Conservation (phyloP, 2,329 filamentous ascomycete genomes). For the Fusarium sp. region DNA sequence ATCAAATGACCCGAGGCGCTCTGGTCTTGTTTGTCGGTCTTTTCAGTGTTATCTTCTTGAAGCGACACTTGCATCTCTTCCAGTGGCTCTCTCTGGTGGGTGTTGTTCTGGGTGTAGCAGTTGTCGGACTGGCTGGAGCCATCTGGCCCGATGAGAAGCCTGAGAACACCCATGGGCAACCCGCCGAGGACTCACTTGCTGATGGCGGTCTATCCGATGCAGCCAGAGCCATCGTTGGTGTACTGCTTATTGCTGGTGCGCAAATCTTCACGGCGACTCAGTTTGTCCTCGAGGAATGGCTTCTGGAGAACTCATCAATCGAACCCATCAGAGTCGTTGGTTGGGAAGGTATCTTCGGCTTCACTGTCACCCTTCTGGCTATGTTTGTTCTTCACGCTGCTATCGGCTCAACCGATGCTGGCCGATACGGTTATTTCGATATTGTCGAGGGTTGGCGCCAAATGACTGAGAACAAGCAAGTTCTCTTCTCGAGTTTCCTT, state of each 20-base stretch:
- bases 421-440: conserved; percentile 89
- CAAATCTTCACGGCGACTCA: conserved; percentile 98
- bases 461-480: conserved; percentile 78
- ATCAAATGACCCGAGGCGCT: conserved; percentile 98
- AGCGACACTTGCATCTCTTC: conserved; percentile 83
- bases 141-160: conserved; percentile 79
- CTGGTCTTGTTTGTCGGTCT: conserved; percentile 95
- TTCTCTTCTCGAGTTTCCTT: conserved; percentile 83
- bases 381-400: conserved; percentile 86
- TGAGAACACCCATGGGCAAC: conserved; percentile 50
- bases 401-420: conserved; percentile 81
- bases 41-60: conserved; percentile 93
- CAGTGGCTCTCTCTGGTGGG: conserved; percentile 93
- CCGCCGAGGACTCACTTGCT: conserved; percentile 58
- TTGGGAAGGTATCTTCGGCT: conserved; percentile 96
- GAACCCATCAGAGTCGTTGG: conserved; percentile 93
- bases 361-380: conserved; percentile 80
- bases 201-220: conserved; percentile 57
- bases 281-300: conserved; percentile 95
- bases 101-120: conserved; percentile 87
- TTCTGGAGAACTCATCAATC: conserved; percentile 76
- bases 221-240: conserved; percentile 79
- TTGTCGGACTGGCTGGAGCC: conserved; percentile 91
- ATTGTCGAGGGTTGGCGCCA: conserved; percentile 87
- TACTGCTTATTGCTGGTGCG: conserved; percentile 91